Evolutionary conservation across 2,329 filamentous ascomycete genomes (phyloP).

Genomic region (Aphanoascus verrucosus): DNA sequence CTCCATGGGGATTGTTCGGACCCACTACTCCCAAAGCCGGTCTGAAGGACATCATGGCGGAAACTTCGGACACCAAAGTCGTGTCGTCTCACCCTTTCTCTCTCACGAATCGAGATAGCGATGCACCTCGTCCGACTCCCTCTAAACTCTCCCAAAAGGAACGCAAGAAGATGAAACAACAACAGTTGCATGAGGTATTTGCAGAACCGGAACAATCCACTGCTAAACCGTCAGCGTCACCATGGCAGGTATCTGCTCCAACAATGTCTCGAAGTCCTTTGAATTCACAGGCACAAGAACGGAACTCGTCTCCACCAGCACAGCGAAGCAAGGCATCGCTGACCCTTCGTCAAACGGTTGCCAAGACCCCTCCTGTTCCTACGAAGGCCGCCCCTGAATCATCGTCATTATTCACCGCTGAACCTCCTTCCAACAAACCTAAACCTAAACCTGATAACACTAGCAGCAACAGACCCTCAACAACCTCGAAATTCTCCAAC

Average conservation of each 20-base stretch:
- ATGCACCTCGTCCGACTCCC: slow-evolving; percentile 29
- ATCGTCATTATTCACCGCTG: background rate
- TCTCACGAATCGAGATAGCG: slow-evolving; percentile 29
- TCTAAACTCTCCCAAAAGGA: slow-evolving; percentile 82
- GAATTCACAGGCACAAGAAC: slow-evolving; percentile 3
- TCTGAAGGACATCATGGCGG: slow-evolving; percentile 65
- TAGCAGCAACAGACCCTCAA: slow-evolving; percentile 20
- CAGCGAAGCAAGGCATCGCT: slow-evolving; percentile 39
- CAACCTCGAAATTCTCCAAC: slow-evolving; percentile 41
- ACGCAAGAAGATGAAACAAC: slow-evolving; percentile 69
- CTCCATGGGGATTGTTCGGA: slow-evolving; percentile 45
- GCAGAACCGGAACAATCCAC: slow-evolving; percentile 28
- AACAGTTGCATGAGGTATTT: slow-evolving; percentile 42
- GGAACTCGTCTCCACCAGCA: slow-evolving; percentile 12
- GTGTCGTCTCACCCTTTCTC: slow-evolving; percentile 46
- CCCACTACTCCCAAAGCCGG: slow-evolving; percentile 56
- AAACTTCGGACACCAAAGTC: slow-evolving; percentile 42
- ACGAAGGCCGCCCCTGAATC: background rate
- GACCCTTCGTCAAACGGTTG: slow-evolving; percentile 52
- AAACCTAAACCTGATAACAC: slow-evolving; percentile 39
- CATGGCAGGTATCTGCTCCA: slow-evolving; percentile 57
- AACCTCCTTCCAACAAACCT: slow-evolving; percentile 24
- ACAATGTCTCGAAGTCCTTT: slow-evolving; percentile 19
- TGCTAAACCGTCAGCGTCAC: slow-evolving; percentile 31
- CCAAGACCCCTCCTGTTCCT: slow-evolving; percentile 33